Evolutionary conservation across 2,329 filamentous ascomycete genomes (phyloP), one percentile per base, ranked within the genome.

Genomic region (Fusarium circinatum): DNA sequence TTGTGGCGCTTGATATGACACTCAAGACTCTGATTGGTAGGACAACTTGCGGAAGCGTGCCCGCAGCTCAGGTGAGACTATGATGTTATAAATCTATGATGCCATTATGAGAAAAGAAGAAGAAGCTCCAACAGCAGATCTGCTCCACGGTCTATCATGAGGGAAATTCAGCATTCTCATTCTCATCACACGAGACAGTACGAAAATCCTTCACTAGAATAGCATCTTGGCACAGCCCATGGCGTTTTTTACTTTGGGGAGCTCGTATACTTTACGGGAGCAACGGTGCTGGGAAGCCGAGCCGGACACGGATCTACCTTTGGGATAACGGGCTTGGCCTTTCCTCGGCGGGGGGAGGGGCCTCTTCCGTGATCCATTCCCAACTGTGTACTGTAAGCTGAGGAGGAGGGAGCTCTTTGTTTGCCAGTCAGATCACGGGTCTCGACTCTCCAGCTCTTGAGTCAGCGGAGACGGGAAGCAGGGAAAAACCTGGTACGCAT

Each of bases 1-100:
- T 30, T 61, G 54, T 74, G 75, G 60, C 55, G 64, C 63, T 69
- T 56, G 73, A 65, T 61, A 65, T 71, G 75, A 73, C 63, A 69
- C 54, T 41, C 49, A 62, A 47, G 54, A 55, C 51, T 52, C 34
- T 64, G 54, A 61, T 64, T 69, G 65, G 42, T 54, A 59, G 54
- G 15, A 32, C 6, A 44, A 56, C 38, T 17, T 32, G 30, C 42
- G 36, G 48, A 55, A n/a, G 18, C 54, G 30, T 57, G 49, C 51
- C 70, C 30, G 61, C 65, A 66, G 62, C 64, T 61, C 45, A 65
- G 41, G 52, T 59, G 74, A 76, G 71, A 77, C 69, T 48, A 51
- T 59, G 61, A 58, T 22, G 42, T 55, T 62, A 48, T 26, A 70
- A 63, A 64, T 78, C 69, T 32, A 75, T 74, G 65, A 77, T 75